Conservation (phyloP, 768 basidiomycete species). For the Lentinula edodes region DNA sequence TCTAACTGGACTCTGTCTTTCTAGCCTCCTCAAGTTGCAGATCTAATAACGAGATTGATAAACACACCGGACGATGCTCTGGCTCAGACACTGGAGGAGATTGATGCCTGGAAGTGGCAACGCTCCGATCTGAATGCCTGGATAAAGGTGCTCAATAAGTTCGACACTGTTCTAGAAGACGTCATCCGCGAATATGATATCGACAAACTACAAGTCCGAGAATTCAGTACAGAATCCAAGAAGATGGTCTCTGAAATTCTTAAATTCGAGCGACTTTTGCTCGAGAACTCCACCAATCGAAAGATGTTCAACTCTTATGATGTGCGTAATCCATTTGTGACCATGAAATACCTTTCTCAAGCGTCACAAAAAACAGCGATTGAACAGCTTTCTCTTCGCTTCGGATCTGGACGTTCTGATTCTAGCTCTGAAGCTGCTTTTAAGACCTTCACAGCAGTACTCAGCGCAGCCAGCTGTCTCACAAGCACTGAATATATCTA, state of each 20-base stretch:
- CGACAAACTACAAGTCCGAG: conserved; percentile 74
- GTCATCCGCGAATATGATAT: conserved; percentile 82
- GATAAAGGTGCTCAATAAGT: conserved; percentile 93
- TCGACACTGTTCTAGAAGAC: conserved; percentile 84
- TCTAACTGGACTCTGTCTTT: conserved; percentile 14
- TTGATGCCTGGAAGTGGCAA: conserved; percentile 90
- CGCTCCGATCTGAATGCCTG: conserved; percentile 96
- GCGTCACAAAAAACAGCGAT: conserved; percentile 44
- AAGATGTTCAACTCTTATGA: conserved; percentile 97
- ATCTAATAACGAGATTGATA: conserved; percentile 68
- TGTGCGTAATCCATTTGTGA: conserved; percentile 46
- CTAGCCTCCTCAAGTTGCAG: conserved; percentile 75
- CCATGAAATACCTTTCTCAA: conserved; percentile 6
- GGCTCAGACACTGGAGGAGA: conserved; percentile 54
- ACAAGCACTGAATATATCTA: conserved; percentile 76
- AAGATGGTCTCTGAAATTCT: conserved; percentile 75
- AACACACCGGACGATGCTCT: conserved; percentile 70
- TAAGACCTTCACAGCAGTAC: conserved; percentile 94
- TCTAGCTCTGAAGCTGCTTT: conserved; percentile 74
- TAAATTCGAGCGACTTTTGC: conserved; percentile 78
- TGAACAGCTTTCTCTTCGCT: conserved; percentile 83
- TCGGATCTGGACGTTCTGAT: conserved; percentile 88
- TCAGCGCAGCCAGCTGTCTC: conserved; percentile 83
- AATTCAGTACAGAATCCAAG: conserved; percentile 74
- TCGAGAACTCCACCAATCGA: conserved; percentile 97